Percentiles rank a stretch among this genome's conserved stretches.
phyloP scores from a whole-genome alignment of 2,329 filamentous ascomycete species.

The Exophiala aquamarina region DNA sequence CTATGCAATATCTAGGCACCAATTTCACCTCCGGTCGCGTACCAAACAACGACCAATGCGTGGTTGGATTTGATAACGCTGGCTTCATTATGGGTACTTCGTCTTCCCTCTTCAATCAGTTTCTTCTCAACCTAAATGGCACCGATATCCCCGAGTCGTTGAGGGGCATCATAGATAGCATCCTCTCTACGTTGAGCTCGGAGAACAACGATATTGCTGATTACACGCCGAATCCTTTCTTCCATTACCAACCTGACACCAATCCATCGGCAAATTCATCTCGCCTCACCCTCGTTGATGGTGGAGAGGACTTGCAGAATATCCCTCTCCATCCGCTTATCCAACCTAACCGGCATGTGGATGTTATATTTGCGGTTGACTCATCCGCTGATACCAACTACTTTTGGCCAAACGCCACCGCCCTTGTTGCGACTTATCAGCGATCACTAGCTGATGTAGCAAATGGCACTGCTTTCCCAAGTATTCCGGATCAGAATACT shows the following conservation, averaged over 20 bases:
- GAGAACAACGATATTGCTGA: conserved; percentile 71
- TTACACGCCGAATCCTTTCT: conserved; percentile 76
- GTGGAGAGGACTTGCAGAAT: conserved; percentile 76
- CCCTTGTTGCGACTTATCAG: conserved; percentile 71
- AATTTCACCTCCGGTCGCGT: conserved; percentile 66
- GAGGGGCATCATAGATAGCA: conserved; percentile 39
- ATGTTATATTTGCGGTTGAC: conserved; percentile 80
- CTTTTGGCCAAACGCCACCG: conserved; percentile 75
- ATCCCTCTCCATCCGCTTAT: conserved; percentile 76
- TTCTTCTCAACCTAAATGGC: conserved; percentile 65
- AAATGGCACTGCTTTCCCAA: conserved; percentile 71
- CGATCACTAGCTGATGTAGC: conserved; percentile 59
- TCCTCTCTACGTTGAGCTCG: conserved; percentile 59
- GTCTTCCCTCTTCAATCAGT: conserved; percentile 79
- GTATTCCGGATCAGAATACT: conserved; percentile 71
- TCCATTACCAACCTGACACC: conserved; percentile 58
- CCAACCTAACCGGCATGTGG: conserved; percentile 68
- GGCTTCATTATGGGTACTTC: conserved; percentile 86
- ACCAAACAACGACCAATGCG: conserved; percentile 58
- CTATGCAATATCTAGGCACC: conserved; percentile 69
- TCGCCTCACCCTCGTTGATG: conserved; percentile 72
- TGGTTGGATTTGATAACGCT: conserved; percentile 77
- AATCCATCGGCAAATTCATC: conserved; percentile 57
- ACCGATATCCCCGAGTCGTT: conserved; percentile 51
- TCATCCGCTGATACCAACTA: conserved; percentile 69